Evolutionary conservation across 2,329 filamentous ascomycete genomes (phyloP), one percentile per base, ranked within the genome.

Genomic region (Metarhizium album): DNA sequence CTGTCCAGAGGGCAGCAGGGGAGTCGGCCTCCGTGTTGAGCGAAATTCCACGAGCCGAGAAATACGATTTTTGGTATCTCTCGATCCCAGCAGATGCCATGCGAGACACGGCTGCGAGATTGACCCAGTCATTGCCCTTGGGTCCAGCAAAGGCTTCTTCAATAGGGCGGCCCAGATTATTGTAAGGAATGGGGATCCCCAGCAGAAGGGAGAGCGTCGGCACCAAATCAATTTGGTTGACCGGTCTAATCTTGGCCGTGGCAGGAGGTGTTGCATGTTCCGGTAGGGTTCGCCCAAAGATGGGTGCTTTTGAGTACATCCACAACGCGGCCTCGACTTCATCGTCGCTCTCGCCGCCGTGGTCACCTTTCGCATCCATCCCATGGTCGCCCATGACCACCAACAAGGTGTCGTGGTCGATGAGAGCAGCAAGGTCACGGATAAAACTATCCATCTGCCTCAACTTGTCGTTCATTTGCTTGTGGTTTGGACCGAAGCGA

Each of bases 371-470:
- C 54, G 80, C 74, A 66, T 98, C 93, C 93, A 98, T 98, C 11
- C 93, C 93, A 63, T 98, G 93, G 64, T 98, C 93, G n/a, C 93
- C 93, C 89, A 98, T 95, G 14, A 98, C 87, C 20, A 98, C 82
- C 35, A 98, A 73, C 22, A 98, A 73, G 0, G 93, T 98, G 50
- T 88, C 73, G 49, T 96, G 86, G 59, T 95, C 91, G 18, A 98
- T 72, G 3, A 73, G 72, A 1, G 78, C 73, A 3, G 87, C 82
- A 49, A 97, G 74, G 24, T 84, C 76, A 42, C 82, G 79, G 52
- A 97, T 75, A 29, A 95, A 84, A 1, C 65, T 70, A 60, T 98
- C 83, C 91, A 98, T 98, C 69, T 98, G 89, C 56, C 81, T 79
- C 58, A 97, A 72, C 69, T 98, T 98, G 9, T 84, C 80, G 23